phyloP scores from a whole-genome alignment of 257 asterid species.

The Apocynum venetum region DNA sequence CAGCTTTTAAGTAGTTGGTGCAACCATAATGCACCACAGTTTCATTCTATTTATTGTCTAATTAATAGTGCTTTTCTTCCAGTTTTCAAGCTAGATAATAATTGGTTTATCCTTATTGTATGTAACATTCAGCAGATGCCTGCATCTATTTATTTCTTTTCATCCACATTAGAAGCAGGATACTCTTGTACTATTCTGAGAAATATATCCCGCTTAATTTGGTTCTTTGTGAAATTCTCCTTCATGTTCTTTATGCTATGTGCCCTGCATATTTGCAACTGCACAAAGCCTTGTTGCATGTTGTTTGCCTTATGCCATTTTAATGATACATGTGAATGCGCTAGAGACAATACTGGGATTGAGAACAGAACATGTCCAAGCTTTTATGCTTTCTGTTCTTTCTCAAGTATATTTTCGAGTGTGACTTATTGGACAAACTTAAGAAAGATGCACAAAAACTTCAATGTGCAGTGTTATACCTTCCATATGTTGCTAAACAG shows the following conservation, averaged over 20 bases:
- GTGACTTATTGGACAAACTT: background rate
- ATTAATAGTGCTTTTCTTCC: background rate
- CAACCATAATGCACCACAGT: background rate
- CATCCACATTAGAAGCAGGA: background rate
- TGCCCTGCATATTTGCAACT: background rate
- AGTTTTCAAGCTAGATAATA: background rate
- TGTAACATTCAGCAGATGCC: background rate
- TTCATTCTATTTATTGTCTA: background rate
- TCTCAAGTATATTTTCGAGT: background rate
- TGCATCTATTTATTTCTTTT: background rate
- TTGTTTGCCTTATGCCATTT: background rate
- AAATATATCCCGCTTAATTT: background rate
- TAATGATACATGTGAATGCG: background rate
- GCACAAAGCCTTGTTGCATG: background rate
- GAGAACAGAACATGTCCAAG: background rate
- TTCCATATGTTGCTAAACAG: background rate
- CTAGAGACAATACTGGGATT: background rate
- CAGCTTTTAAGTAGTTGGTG: background rate
- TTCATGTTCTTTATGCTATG: background rate
- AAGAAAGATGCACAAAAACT: background rate
- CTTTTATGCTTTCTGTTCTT: background rate
- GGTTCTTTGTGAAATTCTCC: background rate
- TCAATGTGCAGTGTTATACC: background rate
- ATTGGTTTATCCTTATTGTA: background rate
- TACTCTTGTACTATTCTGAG: background rate